phyloP scores from a whole-genome alignment of 371 early-diverging fungal species.

The Rhizopus delemar region DNA sequence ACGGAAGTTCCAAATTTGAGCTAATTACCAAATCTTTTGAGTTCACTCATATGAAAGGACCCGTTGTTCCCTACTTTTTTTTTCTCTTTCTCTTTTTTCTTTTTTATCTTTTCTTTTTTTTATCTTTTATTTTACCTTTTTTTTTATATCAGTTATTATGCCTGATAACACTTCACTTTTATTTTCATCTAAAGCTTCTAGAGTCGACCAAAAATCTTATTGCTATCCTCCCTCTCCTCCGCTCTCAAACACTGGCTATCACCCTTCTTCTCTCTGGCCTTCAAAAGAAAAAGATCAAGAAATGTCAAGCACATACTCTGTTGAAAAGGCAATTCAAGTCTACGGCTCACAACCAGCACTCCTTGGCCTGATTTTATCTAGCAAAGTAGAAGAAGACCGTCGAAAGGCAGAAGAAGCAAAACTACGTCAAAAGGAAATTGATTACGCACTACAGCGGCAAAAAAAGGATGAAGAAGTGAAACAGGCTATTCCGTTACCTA shows the following conservation, averaged over 20 bases:
- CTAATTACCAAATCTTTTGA: background rate
- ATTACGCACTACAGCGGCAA: slow-evolving; percentile 26
- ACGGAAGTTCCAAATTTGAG: background rate
- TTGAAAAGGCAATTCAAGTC: slow-evolving; percentile 46
- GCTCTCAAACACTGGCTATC: slow-evolving; percentile 4
- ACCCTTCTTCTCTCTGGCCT: background rate
- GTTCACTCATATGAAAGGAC: slow-evolving; percentile 24
- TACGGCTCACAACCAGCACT: slow-evolving; percentile 53
- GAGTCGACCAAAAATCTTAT: slow-evolving; percentile 12
- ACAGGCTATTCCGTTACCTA: slow-evolving; percentile 1
- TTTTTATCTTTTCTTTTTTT: slow-evolving; percentile 4
- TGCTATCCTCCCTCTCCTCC: slow-evolving; percentile 29
- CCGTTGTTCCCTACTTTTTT: slow-evolving; percentile 31
- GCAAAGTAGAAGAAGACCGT: slow-evolving; percentile 60
- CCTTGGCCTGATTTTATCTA: slow-evolving; percentile 50
- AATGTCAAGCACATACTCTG: slow-evolving; percentile 11
- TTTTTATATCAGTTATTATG: background rate
- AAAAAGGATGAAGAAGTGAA: slow-evolving; percentile 2
- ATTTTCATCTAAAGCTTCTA: slow-evolving; percentile 2
- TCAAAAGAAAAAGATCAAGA: background rate
- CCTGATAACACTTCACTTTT: slow-evolving; percentile 3
- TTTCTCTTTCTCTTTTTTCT: slow-evolving; percentile 2
- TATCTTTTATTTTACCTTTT: background rate
- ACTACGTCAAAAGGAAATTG: slow-evolving; percentile 50
- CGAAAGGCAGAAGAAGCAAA: slow-evolving; percentile 58